phyloP scores from a whole-genome alignment of 257 asterid genomes.

The Nicotiana tabacum region DNA sequence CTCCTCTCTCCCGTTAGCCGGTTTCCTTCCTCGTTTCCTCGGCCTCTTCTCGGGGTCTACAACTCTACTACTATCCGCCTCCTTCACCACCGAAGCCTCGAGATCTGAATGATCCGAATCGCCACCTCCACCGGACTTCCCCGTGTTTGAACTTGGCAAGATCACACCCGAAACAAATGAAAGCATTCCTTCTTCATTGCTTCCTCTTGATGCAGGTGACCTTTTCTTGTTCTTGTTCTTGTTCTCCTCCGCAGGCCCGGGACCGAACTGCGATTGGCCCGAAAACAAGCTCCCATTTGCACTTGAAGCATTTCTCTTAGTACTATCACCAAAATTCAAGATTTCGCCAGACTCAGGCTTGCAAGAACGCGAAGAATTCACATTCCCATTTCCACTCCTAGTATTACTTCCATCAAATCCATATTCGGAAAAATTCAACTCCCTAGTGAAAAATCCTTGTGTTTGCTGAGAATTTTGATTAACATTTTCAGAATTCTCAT shows the following conservation, averaged over 20 bases:
- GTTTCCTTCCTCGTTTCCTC: constrained; percentile 74
- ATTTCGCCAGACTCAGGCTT: constrained; percentile 62
- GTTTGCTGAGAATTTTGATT: constrained; percentile 38
- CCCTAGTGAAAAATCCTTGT: constrained; percentile 28
- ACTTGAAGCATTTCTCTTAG: constrained; percentile 18
- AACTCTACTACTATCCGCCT: constrained; percentile 55
- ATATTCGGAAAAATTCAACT: constrained; percentile 49
- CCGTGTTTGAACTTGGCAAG: constrained; percentile 39
- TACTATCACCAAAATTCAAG: constrained; percentile 47
- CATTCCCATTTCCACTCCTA: constrained; percentile 17
- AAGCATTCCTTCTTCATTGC: constrained; percentile 67
- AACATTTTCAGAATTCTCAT: constrained; percentile 39
- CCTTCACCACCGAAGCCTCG: constrained; percentile 72
- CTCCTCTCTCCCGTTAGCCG: constrained; percentile 87
- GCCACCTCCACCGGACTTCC: constrained; percentile 30
- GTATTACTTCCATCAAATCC: constrained; percentile 36
- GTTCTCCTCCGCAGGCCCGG: constrained; percentile 9
- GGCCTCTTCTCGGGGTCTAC: constrained; percentile 71
- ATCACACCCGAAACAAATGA: constrained; percentile 68
- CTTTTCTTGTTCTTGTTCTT: constrained; percentile 41
- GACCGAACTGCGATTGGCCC: constrained; percentile 19
- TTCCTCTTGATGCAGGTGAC: constrained; percentile 47
- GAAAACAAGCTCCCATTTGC: constrained; percentile 41
- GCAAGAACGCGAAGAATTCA: constrained; percentile 10
- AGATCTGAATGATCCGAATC: constrained; percentile 86